Percentiles rank a stretch among this genome's conserved stretches.
Evolutionary conservation across 2,329 filamentous ascomycete species (phyloP).

Genomic region (Camptophora hylomeconis): DNA sequence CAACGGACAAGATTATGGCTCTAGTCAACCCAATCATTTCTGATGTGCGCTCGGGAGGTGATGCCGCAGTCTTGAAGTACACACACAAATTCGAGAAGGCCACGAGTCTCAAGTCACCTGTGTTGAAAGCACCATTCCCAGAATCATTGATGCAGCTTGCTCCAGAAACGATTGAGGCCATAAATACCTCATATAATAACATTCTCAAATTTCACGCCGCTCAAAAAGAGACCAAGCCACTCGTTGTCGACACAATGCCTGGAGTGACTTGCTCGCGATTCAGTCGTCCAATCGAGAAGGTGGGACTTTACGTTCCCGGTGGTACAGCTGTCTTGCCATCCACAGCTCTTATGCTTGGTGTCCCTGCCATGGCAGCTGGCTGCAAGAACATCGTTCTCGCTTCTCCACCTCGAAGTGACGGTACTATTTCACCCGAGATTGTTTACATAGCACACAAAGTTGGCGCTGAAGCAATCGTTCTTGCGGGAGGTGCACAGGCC

Average conservation of each 20-base stretch:
- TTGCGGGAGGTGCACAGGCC: conserved; percentile 90
- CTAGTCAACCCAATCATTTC: conserved; percentile 88
- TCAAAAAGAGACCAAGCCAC: conserved; percentile 68
- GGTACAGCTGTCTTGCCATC: conserved; percentile 95
- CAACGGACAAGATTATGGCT: conserved; percentile 82
- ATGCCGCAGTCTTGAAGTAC: conserved; percentile 78
- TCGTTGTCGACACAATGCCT: conserved; percentile 93
- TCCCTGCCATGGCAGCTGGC: conserved; percentile 92
- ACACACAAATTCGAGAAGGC: conserved; percentile 98
- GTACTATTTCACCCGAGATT: conserved; percentile 87
- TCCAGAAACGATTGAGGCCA: conserved; percentile 76
- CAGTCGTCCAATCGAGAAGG: conserved; percentile 78
- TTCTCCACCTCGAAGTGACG: conserved; percentile 78
- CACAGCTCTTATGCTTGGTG: conserved; percentile 93
- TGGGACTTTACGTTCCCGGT: conserved; percentile 92
- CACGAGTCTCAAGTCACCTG: conserved; percentile 75
- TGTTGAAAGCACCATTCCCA: conserved; percentile 81
- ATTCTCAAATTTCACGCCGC: conserved; percentile 89
- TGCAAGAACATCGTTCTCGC: conserved; percentile 92
- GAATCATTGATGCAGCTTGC: conserved; percentile 72
- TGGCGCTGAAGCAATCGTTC: conserved; percentile 86
- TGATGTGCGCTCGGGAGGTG: conserved; percentile 69
- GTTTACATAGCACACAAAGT: conserved; percentile 97
- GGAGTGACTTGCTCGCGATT: conserved; percentile 92
- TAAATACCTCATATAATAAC: conserved; percentile 87